Evolutionary conservation across 2,329 filamentous ascomycete species (phyloP).

Genomic region (Alternaria ventricosa): DNA sequence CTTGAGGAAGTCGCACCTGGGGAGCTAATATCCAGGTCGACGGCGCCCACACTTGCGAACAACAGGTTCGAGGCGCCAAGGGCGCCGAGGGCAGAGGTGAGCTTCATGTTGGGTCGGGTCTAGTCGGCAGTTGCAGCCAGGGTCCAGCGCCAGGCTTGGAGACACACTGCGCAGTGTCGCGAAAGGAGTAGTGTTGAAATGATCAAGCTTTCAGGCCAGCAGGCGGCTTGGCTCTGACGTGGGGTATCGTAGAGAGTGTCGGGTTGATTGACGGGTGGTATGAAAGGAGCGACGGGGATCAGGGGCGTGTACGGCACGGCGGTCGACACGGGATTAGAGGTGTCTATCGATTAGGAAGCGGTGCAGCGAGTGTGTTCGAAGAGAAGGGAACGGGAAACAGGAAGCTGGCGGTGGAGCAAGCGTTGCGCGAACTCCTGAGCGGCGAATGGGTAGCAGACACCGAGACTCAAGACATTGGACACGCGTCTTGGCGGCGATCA

Average conservation of each 20-base stretch:
- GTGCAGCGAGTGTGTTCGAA: conserved; percentile 20
- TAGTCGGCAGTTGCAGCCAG: conserved; percentile 18
- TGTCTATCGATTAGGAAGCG: conserved; percentile 1
- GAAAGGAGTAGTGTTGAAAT: neutral
- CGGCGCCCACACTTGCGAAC: conserved; percentile 39
- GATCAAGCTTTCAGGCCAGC: neutral
- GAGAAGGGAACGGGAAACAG: conserved; percentile 9
- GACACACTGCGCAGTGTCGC: conserved; percentile 8
- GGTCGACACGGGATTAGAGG: neutral
- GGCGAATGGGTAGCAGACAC: conserved; percentile 7
- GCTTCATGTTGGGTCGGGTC: conserved; percentile 40
- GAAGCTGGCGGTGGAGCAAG: conserved; percentile 13
- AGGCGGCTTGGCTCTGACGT: conserved; percentile 4
- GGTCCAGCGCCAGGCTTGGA: conserved; percentile 35
- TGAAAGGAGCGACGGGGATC: conserved; percentile 40
- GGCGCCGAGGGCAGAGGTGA: conserved; percentile 38
- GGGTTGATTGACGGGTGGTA: conserved; percentile 27
- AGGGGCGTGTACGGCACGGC: conserved; percentile 18
- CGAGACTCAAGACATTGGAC: conserved; percentile 14
- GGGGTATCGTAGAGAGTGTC: conserved; percentile 8
- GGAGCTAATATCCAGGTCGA: conserved; percentile 39
- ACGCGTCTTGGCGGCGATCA: conserved; percentile 17
- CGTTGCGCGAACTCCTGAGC: conserved; percentile 18
- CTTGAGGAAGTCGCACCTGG: conserved; percentile 29
- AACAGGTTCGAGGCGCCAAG: conserved; percentile 41